Percentiles rank a stretch among this genome's conserved stretches.
Conservation (phyloP, 192 early-diverging fungal genomes). For the Diversispora eburnea region DNA sequence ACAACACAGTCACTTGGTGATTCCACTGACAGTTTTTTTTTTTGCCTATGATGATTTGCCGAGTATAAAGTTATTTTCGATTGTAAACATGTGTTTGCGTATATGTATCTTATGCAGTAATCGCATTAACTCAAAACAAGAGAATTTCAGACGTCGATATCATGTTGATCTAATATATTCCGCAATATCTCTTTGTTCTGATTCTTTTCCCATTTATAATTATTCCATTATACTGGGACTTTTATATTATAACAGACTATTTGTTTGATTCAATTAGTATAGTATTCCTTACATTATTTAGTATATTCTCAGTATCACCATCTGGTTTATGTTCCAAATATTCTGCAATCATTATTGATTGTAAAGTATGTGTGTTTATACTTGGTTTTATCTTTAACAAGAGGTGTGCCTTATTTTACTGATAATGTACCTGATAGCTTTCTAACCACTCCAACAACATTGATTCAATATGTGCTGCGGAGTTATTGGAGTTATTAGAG, state of each 20-base stretch:
- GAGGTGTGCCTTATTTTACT: constrained; percentile 5
- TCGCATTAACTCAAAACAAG: not conserved
- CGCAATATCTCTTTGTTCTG: not conserved
- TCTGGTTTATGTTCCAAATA: constrained; percentile 11
- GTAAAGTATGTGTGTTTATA: constrained; percentile 1
- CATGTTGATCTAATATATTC: too few species aligned
- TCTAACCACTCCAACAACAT: constrained; percentile 7
- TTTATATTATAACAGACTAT: not conserved
- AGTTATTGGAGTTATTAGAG: too few species aligned
- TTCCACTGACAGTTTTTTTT: constrained; percentile 17
- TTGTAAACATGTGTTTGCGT: not conserved
- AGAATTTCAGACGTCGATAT: not conserved
- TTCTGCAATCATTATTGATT: constrained; percentile 13
- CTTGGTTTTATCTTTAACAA: constrained; percentile 13
- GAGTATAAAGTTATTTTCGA: constrained; percentile 4
- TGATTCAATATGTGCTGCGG: not conserved
- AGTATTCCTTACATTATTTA: constrained; percentile 7
- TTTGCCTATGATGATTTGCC: not conserved
- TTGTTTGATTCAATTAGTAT: not conserved
- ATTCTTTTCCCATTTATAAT: not conserved
- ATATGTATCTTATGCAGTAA: constrained; percentile 7
- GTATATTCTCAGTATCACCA: too few species aligned
- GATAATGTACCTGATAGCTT: not conserved
- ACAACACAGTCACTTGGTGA: constrained; percentile 20
- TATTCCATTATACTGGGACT: constrained; percentile 3